Conservation (phyloP, 805 yeast species). For the Teunomyces atbi region DNA sequence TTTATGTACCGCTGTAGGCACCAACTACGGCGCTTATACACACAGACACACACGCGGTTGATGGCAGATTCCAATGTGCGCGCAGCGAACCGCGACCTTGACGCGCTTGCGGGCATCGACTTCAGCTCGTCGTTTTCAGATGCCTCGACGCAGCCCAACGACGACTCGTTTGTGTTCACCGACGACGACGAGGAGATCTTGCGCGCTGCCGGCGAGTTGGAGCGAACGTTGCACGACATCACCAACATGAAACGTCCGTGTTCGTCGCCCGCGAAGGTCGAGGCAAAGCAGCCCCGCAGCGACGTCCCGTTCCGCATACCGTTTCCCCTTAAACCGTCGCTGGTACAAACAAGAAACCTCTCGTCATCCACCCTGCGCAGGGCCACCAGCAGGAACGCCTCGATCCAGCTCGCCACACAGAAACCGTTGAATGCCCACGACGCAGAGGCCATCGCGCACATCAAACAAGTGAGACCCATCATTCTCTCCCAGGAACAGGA, state of each 20-base stretch:
- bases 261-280: background rate
- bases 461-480: slow-evolving; percentile 36
- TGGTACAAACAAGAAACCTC: slow-evolving; percentile 2
- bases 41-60: background rate
- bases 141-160: background rate
- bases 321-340: background rate
- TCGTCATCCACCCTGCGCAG: slow-evolving; percentile 9
- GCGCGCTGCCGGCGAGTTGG: slow-evolving; percentile 8
- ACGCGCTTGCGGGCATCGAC: slow-evolving; percentile 7
- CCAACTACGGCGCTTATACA: slow-evolving; percentile 3
- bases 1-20: slow-evolving; percentile 1
- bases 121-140: slow-evolving; percentile 10
- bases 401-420: slow-evolving; percentile 32
- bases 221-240: background rate
- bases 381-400: slow-evolving; percentile 13
- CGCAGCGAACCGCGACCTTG: background rate
- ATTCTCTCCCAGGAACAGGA: slow-evolving; percentile 56
- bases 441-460: slow-evolving; percentile 5
- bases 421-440: slow-evolving; percentile 6
- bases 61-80: background rate
- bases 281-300: background rate
- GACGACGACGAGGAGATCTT: slow-evolving; percentile 13
- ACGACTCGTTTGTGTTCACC: slow-evolving; percentile 11
- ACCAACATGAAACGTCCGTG: background rate
- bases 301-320: background rate